phyloP scores from a whole-genome alignment of 2,329 filamentous ascomycete species.

The Metarhizium humberi region DNA sequence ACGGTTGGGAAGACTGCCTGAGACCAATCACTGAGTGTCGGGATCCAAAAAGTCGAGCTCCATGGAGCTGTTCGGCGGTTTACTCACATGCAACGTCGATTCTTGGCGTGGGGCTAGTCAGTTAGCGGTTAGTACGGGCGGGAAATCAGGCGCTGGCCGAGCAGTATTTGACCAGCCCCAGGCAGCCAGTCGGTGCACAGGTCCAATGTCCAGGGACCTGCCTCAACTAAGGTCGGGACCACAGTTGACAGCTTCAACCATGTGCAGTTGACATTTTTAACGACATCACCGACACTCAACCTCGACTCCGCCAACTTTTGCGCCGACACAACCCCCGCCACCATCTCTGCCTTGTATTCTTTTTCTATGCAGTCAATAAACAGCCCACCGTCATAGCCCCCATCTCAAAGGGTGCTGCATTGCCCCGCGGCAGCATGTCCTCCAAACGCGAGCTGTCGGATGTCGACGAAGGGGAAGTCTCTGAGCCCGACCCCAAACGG shows the following conservation, averaged over 20 bases:
- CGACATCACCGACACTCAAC: not conserved
- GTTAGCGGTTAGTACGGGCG: not conserved
- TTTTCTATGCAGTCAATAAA: not conserved
- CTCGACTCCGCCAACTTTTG: not conserved
- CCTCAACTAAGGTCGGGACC: too few relatives aligned
- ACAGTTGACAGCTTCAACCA: too few relatives aligned
- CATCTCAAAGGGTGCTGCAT: not conserved
- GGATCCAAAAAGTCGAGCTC: not conserved
- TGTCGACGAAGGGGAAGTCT: conserved; percentile 17
- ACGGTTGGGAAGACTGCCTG: not conserved
- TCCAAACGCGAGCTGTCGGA: conserved; percentile 25
- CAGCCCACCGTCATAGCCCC: not conserved
- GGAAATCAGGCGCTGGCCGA: not conserved
- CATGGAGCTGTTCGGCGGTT: not conserved
- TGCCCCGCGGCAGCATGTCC: conserved; percentile 17
- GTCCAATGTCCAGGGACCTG: too few relatives aligned
- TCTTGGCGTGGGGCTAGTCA: not conserved
- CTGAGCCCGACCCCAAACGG: conserved; percentile 17
- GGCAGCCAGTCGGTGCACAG: too few relatives aligned
- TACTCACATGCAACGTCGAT: too few relatives aligned
- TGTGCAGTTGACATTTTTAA: not conserved
- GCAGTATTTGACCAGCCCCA: too few relatives aligned
- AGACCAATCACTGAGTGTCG: not conserved
- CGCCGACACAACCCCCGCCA: not conserved
- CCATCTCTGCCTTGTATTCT: not conserved